phyloP scores from a whole-genome alignment of 176 grass and related monocot genomes.

The Poa pratensis region DNA sequence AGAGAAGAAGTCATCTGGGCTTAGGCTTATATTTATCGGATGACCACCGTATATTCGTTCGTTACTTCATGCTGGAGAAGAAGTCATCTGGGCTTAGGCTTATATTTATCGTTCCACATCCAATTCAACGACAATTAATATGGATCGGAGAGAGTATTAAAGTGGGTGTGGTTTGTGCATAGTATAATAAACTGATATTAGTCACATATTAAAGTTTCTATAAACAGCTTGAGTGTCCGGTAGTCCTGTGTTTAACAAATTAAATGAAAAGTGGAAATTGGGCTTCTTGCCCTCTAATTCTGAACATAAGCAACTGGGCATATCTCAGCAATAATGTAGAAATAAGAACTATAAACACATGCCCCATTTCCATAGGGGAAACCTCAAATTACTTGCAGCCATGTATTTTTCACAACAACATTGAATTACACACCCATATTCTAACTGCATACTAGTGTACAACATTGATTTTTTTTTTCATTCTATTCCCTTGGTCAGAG shows the following conservation, averaged over 20 bases:
- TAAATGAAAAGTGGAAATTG: constrained; percentile 6
- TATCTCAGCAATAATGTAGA: not conserved
- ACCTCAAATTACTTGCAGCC: constrained; percentile 14
- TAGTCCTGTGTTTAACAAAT: not conserved
- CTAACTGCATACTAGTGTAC: constrained; percentile 20
- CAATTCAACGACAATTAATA: too few relatives aligned
- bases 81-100: not conserved
- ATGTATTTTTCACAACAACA: constrained; percentile 31
- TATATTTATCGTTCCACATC: not conserved
- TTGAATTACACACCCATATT: constrained; percentile 27
- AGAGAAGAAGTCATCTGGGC: too few relatives aligned
- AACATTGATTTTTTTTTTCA: constrained; percentile 10
- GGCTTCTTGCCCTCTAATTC: not conserved
- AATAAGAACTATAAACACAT: not conserved
- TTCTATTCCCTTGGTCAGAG: constrained; percentile 29
- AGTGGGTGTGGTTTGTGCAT: not conserved
- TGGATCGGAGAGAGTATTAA: too few relatives aligned
- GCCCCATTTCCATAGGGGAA: not conserved
- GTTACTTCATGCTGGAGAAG: not conserved
- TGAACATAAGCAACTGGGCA: not conserved
- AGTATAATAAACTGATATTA: not conserved
- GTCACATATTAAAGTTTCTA: not conserved
- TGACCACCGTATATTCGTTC: too few relatives aligned
- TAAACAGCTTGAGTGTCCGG: not conserved
- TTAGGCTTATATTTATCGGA: too few relatives aligned